Evolutionary conservation across 345 rosid genomes (phyloP).

Genomic region (Lepidium aucheri): DNA sequence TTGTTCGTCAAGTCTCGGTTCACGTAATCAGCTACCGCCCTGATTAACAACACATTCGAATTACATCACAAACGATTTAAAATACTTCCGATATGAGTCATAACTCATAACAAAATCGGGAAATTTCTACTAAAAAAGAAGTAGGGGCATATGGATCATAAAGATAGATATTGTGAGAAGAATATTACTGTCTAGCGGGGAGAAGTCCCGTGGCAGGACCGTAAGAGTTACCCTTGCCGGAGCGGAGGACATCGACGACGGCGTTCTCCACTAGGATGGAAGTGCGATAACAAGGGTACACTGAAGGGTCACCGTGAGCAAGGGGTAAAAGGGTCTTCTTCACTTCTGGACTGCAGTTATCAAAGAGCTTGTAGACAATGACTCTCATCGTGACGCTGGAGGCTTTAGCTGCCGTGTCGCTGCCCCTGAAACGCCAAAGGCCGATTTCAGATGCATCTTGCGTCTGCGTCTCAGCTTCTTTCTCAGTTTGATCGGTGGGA

Average conservation of each 20-base stretch:
- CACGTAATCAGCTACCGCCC: constrained; percentile 59
- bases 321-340: constrained; percentile 34
- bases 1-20: constrained; percentile 48
- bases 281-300: constrained; percentile 47
- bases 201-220: constrained; percentile 36
- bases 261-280: constrained; percentile 45
- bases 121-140: no score
- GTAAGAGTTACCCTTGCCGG: constrained; percentile 45
- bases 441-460: background rate
- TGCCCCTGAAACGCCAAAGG: constrained; percentile 25
- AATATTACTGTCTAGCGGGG: constrained; percentile 46
- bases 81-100: no score
- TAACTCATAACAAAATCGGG: no score
- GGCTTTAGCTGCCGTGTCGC: constrained; percentile 21
- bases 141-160: no score
- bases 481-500: background rate
- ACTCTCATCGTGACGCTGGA: constrained; percentile 34
- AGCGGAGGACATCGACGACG: constrained; percentile 33
- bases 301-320: constrained; percentile 66
- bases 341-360: constrained; percentile 27
- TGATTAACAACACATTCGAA: constrained; percentile 7
- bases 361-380: constrained; percentile 23
- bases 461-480: constrained; percentile 4
- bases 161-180: no score
- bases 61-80: no score